Evolutionary conservation across 129 eudicot species (phyloP), one percentile per base, ranked within the genome.

Genomic region (Centaurea solstitialis): DNA sequence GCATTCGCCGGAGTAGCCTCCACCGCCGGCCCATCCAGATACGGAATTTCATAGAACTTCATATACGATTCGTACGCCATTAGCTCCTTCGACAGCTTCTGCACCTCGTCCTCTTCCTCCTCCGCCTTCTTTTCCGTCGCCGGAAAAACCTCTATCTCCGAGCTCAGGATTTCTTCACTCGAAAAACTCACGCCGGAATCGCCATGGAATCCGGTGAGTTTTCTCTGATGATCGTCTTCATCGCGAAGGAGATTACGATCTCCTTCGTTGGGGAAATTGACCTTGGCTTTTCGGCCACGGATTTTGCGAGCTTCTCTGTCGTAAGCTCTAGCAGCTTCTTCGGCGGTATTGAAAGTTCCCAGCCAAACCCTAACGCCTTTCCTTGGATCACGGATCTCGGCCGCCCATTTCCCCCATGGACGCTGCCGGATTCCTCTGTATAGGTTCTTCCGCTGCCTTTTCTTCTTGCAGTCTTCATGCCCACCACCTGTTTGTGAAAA

Each of bases 371-470:
- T 74, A 40, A 92, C 99, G 4, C 99, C 99, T 87, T 94, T 94
- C 38, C 97, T 78, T 13, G 99, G 99, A 79, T 94, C 97, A 40
- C 99, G 94, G 28, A 94, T 94, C 83, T 94, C 99, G 7, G 99
- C 97, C 0, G 99, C 99, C 97, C 97, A 94, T 94, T 94, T 94
- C 0, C 98, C 98, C 97, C 98, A 92, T 3, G 97, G 97, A 9
- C 99, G 89, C 78, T 94, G 99, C 85, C 99, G 69, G 74, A 94
- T 94, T 68, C 99, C 99, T 65, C 99, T 84, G 89, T 89, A 94
- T 65, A 92, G 77, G 24, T 91, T 94, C 77, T 94, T 94, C 81
- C 97, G 83, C 85, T 89, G 90, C 81, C 84, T 83, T 80, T 93
- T 89, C 39, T 79, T 74, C 5, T 47, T 37, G 68, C 57, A 68